A percentile compares a stretch with the other conserved stretches of the same genome.
Conservation (phyloP, 192 early-diverging fungal species). For the Rhizophagus sp. region DNA sequence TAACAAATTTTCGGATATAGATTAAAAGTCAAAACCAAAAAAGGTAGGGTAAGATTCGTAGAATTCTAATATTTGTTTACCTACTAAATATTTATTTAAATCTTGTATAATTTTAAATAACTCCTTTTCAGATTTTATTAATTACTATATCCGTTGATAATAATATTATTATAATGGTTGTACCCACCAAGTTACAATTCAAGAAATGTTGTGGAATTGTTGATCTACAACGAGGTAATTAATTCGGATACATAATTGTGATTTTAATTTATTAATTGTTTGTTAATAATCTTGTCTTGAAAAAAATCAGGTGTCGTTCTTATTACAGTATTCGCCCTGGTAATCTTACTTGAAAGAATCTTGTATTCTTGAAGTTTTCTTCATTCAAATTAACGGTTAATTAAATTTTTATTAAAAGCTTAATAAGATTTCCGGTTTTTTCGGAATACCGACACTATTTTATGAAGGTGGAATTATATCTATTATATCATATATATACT, state of each 20-base stretch:
- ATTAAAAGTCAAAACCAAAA: too few relatives aligned
- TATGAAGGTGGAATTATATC: background rate
- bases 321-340: background rate
- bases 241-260: background rate
- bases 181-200: background rate
- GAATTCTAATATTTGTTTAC: too few relatives aligned
- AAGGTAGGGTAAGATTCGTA: too few relatives aligned
- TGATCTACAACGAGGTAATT: background rate
- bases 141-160: too few relatives aligned
- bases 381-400: background rate
- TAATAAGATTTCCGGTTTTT: slow-evolving; percentile 9
- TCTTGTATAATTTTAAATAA: too few relatives aligned
- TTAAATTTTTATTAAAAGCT: background rate
- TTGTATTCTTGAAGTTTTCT: background rate
- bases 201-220: background rate
- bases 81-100: too few relatives aligned
- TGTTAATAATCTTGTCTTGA: too few relatives aligned
- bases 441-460: slow-evolving; percentile 6
- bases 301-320: background rate
- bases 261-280: too few relatives aligned
- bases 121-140: too few relatives aligned
- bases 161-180: background rate
- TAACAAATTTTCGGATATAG: too few relatives aligned
- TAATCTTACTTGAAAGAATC: background rate
- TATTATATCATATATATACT: slow-evolving; percentile 10